Conservation (phyloP, 2,329 filamentous ascomycete genomes). For the Fusarium xyrophilum region DNA sequence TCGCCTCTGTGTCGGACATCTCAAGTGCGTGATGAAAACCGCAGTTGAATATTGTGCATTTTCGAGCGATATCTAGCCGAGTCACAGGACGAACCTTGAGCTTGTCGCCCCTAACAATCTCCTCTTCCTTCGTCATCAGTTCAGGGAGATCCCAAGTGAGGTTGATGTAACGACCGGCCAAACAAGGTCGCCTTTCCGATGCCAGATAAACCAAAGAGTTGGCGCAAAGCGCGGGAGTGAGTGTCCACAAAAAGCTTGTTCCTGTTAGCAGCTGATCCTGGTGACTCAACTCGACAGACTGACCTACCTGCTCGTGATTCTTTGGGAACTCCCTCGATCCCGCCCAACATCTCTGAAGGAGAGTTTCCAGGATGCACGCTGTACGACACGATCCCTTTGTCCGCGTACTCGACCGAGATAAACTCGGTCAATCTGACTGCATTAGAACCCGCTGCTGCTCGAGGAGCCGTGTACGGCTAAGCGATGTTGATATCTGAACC, state of each 20-base stretch:
- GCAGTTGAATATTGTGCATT: background rate
- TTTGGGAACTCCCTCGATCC: background rate
- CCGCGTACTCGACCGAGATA: slow-evolving; percentile 11
- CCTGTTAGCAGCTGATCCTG: background rate
- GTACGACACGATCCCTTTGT: background rate
- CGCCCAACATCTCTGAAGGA: slow-evolving; percentile 12
- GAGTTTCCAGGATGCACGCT: slow-evolving; percentile 24
- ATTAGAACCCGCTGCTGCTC: too few species aligned
- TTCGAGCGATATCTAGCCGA: accelerated
- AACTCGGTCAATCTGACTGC: slow-evolving; percentile 30
- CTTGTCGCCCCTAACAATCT: slow-evolving; percentile 6
- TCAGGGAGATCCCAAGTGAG: slow-evolving; percentile 30
- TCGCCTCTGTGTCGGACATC: background rate
- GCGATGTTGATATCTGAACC: background rate
- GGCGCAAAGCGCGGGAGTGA: slow-evolving; percentile 14
- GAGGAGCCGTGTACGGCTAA: background rate
- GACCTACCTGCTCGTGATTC: slow-evolving; percentile 8
- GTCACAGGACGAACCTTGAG: slow-evolving; percentile 4
- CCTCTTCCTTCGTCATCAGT: slow-evolving; percentile 12
- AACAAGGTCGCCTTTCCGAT: slow-evolving; percentile 3
- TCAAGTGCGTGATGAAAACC: background rate
- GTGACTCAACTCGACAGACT: accelerated
- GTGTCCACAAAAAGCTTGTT: slow-evolving; percentile 25
- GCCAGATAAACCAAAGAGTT: slow-evolving; percentile 24
- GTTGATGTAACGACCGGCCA: slow-evolving; percentile 25